A percentile compares a stretch with the other conserved stretches of the same genome.
phyloP scores from a whole-genome alignment of 2,329 filamentous ascomycete genomes.

The Hymenoscyphus fraxineus region DNA sequence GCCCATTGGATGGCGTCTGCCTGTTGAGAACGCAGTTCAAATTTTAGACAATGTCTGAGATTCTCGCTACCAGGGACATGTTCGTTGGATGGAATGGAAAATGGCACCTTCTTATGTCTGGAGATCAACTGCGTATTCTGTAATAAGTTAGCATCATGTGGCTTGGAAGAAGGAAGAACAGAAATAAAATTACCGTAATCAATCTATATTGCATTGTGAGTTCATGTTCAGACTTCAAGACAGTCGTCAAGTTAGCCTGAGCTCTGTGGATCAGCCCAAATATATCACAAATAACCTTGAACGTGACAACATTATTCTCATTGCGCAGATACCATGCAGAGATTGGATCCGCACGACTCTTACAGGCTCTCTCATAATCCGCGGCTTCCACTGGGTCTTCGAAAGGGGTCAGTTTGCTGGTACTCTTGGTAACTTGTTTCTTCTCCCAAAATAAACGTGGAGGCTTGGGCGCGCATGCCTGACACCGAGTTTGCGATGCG shows the following conservation, averaged over 20 bases:
- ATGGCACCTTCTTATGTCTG: not conserved
- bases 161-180: not conserved
- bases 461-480: conserved; percentile 8
- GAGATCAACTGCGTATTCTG: not conserved
- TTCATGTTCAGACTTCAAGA: not conserved
- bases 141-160: not conserved
- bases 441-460: conserved; percentile 39
- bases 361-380: conserved; percentile 29
- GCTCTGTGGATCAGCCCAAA: not conserved
- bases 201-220: not conserved
- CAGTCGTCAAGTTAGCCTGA: not conserved
- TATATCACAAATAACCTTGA: not conserved
- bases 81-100: not conserved
- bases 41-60: not conserved
- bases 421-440: conserved; percentile 32
- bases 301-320: not conserved
- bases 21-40: not conserved
- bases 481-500: conserved; percentile 12
- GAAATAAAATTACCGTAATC: not conserved
- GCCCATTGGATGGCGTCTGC: not conserved
- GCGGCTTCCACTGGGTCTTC: conserved; percentile 37
- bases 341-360: conserved; percentile 5
- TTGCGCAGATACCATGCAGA: not conserved
- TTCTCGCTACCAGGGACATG: not conserved
- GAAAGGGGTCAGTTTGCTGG: conserved; percentile 8